phyloP scores from a whole-genome alignment of 164 flowering plant species.

The Sextonia rubra region DNA sequence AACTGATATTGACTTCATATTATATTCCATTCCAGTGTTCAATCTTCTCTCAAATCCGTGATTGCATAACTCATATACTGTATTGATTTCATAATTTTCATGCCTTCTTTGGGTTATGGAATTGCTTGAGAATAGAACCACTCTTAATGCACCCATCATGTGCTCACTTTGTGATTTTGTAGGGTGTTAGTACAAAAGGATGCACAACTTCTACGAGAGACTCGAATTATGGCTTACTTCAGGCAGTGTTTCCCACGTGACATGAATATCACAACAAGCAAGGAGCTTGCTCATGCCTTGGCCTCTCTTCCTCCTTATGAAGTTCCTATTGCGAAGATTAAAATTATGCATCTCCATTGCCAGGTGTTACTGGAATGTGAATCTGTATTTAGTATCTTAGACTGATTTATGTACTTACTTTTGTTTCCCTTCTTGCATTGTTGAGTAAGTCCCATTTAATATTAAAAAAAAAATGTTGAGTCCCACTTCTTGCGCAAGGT shows the following conservation, averaged over 20 bases:
- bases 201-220: slow-evolving; percentile 62
- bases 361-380: slow-evolving; percentile 37
- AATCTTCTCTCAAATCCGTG: not conserved
- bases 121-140: not conserved
- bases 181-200: slow-evolving; percentile 74
- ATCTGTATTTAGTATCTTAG: not conserved
- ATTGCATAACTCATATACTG: too few relatives aligned
- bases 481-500: not conserved
- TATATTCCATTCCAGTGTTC: not conserved
- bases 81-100: not conserved
- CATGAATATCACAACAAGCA: slow-evolving; percentile 46
- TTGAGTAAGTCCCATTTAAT: slow-evolving; percentile 2
- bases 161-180: slow-evolving; percentile 11
- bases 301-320: slow-evolving; percentile 86
- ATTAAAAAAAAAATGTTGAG: too few relatives aligned
- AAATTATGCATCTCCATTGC: slow-evolving; percentile 70
- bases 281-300: slow-evolving; percentile 78
- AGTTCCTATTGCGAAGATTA: slow-evolving; percentile 59
- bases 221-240: slow-evolving; percentile 73
- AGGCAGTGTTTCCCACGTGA: slow-evolving; percentile 73
- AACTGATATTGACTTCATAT: not conserved
- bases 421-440: not conserved
- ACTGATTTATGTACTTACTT: not conserved
- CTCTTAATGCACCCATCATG: not conserved
- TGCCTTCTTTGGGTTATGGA: not conserved